Evolutionary conservation across 495 filamentous ascomycete species (phyloP).

Genomic region (Paragyromitra xinjiangensis): DNA sequence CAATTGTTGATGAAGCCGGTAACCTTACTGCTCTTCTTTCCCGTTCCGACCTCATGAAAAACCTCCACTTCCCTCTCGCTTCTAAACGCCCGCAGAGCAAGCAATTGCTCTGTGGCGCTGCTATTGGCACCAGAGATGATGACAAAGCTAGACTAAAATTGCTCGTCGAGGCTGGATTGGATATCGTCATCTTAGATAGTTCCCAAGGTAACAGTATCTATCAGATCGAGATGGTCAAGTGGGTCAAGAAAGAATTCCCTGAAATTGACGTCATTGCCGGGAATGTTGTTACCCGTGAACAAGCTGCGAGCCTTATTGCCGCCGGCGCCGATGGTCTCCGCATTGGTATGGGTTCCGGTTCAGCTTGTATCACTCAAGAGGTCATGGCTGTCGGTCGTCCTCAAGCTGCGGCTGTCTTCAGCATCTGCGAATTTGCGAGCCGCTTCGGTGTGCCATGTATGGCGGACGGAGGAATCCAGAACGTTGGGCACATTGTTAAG

Average conservation of each 20-base stretch:
- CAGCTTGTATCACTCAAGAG: conserved; percentile 98
- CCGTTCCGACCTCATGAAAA: conserved; percentile 97
- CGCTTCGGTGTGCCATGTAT: conserved; percentile 97
- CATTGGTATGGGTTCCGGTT: conserved; percentile 98
- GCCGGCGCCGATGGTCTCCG: conserved; percentile 95
- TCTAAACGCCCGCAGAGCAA: conserved; percentile 98
- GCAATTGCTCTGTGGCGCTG: conserved; percentile 93
- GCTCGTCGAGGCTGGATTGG: conserved; percentile 92
- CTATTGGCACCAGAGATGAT: conserved; percentile 91
- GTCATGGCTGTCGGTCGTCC: conserved; percentile 98
- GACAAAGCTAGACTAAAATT: conserved; percentile 86
- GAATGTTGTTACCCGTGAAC: conserved; percentile 96
- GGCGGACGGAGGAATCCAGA: conserved; percentile 97
- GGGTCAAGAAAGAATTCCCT: conserved; percentile 85
- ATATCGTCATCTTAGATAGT: conserved; percentile 94
- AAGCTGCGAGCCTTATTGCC: conserved; percentile 89
- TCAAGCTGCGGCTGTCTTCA: conserved; percentile 90
- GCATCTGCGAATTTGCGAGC: conserved; percentile 84
- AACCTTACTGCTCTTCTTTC: conserved; percentile 96
- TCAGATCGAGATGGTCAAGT: conserved; percentile 97
- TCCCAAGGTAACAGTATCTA: conserved; percentile 97
- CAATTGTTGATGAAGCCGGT: conserved; percentile 85
- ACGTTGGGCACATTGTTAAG: conserved; percentile 98
- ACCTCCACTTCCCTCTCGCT: conserved; percentile 93
- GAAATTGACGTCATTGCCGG: conserved; percentile 92